A percentile compares a stretch with the other conserved stretches of the same genome.
These are phyloP conservation scores for Euryodendron excelsum DNA, from an alignment of 148 eudicot species.

Conservation along the genomic window DNA sequence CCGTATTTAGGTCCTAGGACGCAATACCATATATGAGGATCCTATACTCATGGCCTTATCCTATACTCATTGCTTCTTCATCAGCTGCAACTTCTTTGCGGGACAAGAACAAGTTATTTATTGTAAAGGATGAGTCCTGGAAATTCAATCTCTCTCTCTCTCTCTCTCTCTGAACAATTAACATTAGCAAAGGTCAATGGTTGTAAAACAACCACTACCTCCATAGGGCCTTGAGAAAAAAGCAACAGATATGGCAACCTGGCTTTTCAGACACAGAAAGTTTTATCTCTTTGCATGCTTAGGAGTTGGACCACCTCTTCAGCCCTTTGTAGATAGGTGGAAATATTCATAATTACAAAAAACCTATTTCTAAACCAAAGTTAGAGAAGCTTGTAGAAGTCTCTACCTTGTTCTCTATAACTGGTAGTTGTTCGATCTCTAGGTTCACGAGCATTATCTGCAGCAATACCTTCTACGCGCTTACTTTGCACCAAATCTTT, in stretches of 20 bases:
- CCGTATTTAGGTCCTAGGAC: too few relatives aligned
- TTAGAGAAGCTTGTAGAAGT: too few relatives aligned
- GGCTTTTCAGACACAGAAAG: not conserved
- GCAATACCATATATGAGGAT: not conserved
- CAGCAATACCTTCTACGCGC: too few relatives aligned
- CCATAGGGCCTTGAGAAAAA: too few relatives aligned
- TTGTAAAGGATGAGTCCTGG: not conserved
- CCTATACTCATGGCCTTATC: not conserved
- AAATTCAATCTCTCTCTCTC: not conserved
- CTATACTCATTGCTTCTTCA: not conserved
- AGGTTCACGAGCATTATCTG: too few relatives aligned
- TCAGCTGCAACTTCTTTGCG: not conserved
- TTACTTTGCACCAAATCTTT: too few relatives aligned
- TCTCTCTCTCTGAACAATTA: not conserved
- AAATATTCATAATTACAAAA: too few relatives aligned
- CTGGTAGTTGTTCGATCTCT: too few relatives aligned
- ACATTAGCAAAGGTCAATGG: not conserved
- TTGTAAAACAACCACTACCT: too few relatives aligned
- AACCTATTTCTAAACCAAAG: too few relatives aligned
- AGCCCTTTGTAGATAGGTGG: not conserved
- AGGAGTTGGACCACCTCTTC: not conserved
- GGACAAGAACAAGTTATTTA: not conserved
- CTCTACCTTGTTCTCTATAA: too few relatives aligned
- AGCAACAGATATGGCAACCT: not conserved
- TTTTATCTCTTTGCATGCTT: not conserved